These are phyloP conservation scores for Moringa oleifera DNA, from an alignment of 345 rosid species.

Conservation along the genomic window DNA sequence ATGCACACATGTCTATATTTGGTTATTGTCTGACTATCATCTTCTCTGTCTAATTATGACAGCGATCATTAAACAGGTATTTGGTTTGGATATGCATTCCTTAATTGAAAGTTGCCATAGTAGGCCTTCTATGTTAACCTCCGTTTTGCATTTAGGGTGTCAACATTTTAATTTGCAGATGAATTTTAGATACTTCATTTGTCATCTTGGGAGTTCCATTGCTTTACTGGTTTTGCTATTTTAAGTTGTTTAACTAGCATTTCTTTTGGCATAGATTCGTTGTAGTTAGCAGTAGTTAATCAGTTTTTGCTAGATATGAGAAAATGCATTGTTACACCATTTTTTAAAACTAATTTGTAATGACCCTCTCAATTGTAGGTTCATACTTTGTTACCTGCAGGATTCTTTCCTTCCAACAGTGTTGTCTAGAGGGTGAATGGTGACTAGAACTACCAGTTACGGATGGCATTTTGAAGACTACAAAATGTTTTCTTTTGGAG, in stretches of 20 bases:
- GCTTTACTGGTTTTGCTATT: neutral
- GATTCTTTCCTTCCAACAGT: slow-evolving; percentile 16
- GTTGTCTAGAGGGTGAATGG: slow-evolving; percentile 7
- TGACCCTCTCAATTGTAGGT: slow-evolving; percentile 14
- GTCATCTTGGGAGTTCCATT: neutral
- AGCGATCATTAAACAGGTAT: neutral
- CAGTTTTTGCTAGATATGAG: neutral
- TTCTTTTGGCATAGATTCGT: too few species aligned
- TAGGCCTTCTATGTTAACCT: too few species aligned
- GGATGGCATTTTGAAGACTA: slow-evolving; percentile 15
- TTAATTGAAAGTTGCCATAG: neutral
- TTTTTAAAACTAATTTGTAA: slow-evolving; percentile 9
- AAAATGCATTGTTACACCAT: too few species aligned
- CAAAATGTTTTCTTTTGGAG: neutral
- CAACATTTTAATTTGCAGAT: neutral
- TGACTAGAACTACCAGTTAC: slow-evolving; percentile 6
- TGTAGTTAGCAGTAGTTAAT: neutral
- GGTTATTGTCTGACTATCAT: neutral
- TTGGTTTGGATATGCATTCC: neutral
- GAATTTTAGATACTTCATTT: neutral
- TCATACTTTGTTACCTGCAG: slow-evolving; percentile 32
- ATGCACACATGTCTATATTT: neutral
- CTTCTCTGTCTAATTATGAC: neutral
- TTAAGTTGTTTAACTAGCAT: neutral
- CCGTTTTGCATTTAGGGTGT: neutral